Conservation (phyloP, 202 grass and related monocot species). For the Carex arenaria region DNA sequence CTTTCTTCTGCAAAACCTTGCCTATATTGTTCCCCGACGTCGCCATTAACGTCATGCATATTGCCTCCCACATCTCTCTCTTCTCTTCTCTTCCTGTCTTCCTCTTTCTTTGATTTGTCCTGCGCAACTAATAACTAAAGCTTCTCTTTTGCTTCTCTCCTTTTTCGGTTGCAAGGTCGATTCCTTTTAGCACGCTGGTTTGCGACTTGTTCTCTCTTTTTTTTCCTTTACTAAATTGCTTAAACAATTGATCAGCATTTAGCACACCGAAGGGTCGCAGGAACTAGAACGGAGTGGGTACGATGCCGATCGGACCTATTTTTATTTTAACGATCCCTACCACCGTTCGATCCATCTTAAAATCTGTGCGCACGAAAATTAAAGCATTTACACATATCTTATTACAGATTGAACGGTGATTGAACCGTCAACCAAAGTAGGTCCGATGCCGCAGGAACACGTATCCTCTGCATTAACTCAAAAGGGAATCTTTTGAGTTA, state of each 20-base stretch:
- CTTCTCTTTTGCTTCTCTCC: not conserved
- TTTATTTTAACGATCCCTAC: too few species aligned
- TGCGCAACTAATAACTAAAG: not conserved
- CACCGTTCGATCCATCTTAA: too few species aligned
- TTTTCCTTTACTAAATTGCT: not conserved
- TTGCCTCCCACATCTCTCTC: conserved; percentile 83
- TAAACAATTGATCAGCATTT: not conserved
- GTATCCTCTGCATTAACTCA: too few species aligned
- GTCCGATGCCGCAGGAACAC: too few species aligned
- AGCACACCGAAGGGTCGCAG: not conserved
- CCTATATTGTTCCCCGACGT: conserved; percentile 96
- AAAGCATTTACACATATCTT: too few species aligned
- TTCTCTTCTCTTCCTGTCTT: not conserved
- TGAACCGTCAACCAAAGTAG: too few species aligned
- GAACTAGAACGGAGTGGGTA: too few species aligned
- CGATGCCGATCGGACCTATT: too few species aligned
- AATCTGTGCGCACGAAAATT: too few species aligned
- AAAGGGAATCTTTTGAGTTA: too few species aligned
- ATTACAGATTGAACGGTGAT: too few species aligned
- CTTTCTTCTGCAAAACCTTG: conserved; percentile 99
- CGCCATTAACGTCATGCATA: conserved; percentile 76
- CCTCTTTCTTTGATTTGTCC: not conserved
- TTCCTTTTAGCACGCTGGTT: not conserved
- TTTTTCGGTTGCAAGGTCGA: not conserved
- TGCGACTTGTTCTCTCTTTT: not conserved